Conservation (phyloP, 495 filamentous ascomycete genomes). For the Tuber calosporum region DNA sequence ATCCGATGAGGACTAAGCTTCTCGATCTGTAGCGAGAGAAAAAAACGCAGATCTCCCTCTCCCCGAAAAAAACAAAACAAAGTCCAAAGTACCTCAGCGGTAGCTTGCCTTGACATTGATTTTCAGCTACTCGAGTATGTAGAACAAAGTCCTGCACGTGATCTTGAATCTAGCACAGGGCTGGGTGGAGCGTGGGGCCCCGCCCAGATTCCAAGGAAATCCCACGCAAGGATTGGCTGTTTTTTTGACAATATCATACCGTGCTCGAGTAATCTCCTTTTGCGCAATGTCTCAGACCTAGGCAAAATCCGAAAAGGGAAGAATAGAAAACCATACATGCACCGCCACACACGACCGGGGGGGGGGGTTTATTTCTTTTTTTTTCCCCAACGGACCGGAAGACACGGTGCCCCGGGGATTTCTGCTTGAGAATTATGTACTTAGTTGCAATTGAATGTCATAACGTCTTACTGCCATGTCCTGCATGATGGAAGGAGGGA, state of each 20-base stretch:
- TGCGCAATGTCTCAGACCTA: slow-evolving; percentile 3
- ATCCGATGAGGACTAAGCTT: not conserved
- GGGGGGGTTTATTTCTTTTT: too few species aligned
- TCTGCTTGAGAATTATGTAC: too few species aligned
- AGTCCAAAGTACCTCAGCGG: too few species aligned
- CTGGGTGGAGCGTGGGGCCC: not conserved
- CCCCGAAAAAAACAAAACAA: not conserved
- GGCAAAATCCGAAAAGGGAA: not conserved
- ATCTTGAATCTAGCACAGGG: not conserved
- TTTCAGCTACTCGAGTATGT: not conserved
- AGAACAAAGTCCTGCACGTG: not conserved
- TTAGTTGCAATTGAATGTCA: too few species aligned
- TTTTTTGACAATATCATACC: not conserved
- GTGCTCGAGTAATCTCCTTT: too few species aligned
- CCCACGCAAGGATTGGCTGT: not conserved
- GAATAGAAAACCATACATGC: not conserved
- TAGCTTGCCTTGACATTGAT: not conserved
- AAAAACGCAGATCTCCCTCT: not conserved
- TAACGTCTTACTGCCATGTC: too few species aligned
- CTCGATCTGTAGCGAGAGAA: not conserved
- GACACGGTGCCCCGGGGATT: too few species aligned
- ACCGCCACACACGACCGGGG: not conserved
- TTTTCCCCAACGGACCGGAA: too few species aligned
- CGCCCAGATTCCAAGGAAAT: not conserved
- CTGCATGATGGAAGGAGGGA: too few species aligned